phyloP scores from a whole-genome alignment of 352 stramenopile genomes.

The Pythium volutum region DNA sequence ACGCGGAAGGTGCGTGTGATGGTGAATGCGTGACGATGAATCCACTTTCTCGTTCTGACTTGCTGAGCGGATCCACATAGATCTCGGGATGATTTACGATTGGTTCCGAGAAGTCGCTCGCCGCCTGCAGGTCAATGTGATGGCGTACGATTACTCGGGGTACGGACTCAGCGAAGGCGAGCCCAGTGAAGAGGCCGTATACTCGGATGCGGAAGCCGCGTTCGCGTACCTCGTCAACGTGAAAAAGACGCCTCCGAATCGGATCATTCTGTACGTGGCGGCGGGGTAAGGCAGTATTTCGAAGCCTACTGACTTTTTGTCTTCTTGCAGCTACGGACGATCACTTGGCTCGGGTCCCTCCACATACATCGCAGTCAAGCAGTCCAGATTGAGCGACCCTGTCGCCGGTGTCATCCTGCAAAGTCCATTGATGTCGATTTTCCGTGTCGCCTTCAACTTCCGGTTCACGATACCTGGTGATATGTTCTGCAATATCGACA shows the following conservation, averaged over 20 bases:
- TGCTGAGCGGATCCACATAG: slow-evolving; percentile 30
- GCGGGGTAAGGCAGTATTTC: background rate
- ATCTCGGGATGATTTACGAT: slow-evolving; percentile 97
- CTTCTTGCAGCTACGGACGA: slow-evolving; percentile 69
- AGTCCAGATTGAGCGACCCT: slow-evolving; percentile 84
- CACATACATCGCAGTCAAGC: slow-evolving; percentile 94
- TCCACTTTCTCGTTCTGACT: background rate
- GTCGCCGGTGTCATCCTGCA: slow-evolving; percentile 96
- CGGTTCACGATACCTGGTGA: slow-evolving; percentile 96
- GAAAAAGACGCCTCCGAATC: slow-evolving; percentile 87
- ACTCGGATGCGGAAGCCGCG: slow-evolving; percentile 94
- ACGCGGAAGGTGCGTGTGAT: slow-evolving; percentile 87
- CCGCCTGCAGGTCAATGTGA: slow-evolving; percentile 79
- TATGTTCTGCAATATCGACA: slow-evolving; percentile 98
- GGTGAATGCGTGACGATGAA: background rate
- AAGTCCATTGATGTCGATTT: slow-evolving; percentile 96
- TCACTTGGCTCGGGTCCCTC: slow-evolving; percentile 94
- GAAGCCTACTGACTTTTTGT: background rate
- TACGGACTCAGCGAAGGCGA: slow-evolving; percentile 95
- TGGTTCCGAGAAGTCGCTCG: slow-evolving; percentile 94
- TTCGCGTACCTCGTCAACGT: slow-evolving; percentile 94
- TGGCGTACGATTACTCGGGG: slow-evolving; percentile 96
- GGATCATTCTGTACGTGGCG: slow-evolving; percentile 92
- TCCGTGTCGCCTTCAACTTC: slow-evolving; percentile 98
- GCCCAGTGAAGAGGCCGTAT: slow-evolving; percentile 93